These are phyloP conservation scores for Neurospora sp. DNA, from an alignment of 495 filamentous ascomycete genomes.

Conservation along the genomic window DNA sequence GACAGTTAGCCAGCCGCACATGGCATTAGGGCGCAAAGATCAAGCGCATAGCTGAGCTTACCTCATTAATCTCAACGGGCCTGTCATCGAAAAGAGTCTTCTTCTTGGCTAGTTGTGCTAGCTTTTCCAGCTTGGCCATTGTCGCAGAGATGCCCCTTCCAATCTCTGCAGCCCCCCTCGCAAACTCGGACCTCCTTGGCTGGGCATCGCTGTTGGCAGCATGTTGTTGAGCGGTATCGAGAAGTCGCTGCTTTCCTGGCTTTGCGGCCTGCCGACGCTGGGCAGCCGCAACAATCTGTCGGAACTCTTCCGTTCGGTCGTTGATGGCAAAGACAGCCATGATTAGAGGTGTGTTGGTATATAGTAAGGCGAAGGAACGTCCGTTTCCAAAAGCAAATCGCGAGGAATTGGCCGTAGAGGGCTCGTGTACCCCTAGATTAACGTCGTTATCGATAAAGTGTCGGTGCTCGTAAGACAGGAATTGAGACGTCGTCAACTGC, in stretches of 20 bases:
- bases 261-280: slow-evolving; percentile 65
- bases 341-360: slow-evolving; percentile 2
- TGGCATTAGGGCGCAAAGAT: neutral
- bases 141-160: slow-evolving; percentile 83
- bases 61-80: slow-evolving; percentile 91
- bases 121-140: slow-evolving; percentile 85
- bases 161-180: slow-evolving; percentile 78
- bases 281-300: slow-evolving; percentile 73
- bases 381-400: neutral
- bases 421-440: neutral
- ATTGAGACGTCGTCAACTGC: neutral
- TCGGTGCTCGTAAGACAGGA: neutral
- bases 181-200: slow-evolving; percentile 64
- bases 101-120: slow-evolving; percentile 90
- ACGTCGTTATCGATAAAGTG: neutral
- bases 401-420: neutral
- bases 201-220: slow-evolving; percentile 54
- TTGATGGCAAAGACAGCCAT: slow-evolving; percentile 69
- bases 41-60: slow-evolving; percentile 44
- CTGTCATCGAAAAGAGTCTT: slow-evolving; percentile 96
- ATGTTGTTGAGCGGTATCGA: slow-evolving; percentile 60
- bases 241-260: slow-evolving; percentile 63
- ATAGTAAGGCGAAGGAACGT: neutral
- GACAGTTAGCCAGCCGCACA: slow-evolving; percentile 7
- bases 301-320: slow-evolving; percentile 92